Evolutionary conservation across 2,329 filamentous ascomycete species (phyloP).

Genomic region (Atkinsonella hypoxylon): DNA sequence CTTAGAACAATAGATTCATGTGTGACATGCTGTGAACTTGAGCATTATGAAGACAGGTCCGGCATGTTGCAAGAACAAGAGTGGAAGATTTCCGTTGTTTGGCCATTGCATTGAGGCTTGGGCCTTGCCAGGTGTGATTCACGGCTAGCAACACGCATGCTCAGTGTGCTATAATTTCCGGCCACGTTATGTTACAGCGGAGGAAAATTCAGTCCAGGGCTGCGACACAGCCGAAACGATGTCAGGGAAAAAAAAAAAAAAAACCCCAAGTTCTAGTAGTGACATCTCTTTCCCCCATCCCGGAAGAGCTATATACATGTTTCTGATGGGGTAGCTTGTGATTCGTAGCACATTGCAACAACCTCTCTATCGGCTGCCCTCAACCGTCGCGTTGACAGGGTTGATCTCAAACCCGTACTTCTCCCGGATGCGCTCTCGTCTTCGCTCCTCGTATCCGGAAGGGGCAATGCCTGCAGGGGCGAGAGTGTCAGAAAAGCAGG

Average conservation of each 20-base stretch:
- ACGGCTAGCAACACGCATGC: too few species aligned
- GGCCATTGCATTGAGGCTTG: too few species aligned
- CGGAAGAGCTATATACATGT: conserved; percentile 26
- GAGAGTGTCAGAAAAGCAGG: background rate
- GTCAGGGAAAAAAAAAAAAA: conserved; percentile 2
- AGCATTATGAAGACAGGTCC: too few species aligned
- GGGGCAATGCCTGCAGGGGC: conserved; percentile 55
- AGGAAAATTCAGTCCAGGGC: background rate
- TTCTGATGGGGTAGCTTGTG: conserved; percentile 1
- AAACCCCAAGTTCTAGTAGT: conserved; percentile 5
- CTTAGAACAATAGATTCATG: too few species aligned
- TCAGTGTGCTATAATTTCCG: too few species aligned
- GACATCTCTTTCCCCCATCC: conserved; percentile 17
- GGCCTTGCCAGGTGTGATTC: too few species aligned
- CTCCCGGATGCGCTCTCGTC: conserved; percentile 69
- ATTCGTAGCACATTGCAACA: background rate
- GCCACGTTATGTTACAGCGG: background rate
- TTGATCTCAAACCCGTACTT: conserved; percentile 81
- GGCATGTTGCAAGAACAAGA: too few species aligned
- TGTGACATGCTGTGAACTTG: too few species aligned
- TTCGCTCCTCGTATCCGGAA: conserved; percentile 74
- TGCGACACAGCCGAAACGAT: background rate
- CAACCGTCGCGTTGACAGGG: conserved; percentile 42
- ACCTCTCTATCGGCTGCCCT: conserved; percentile 27
- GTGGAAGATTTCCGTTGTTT: too few species aligned